Evolutionary conservation across 2,329 filamentous ascomycete species (phyloP), one percentile per base, ranked within the genome.

Genomic region (Arachnomyces sp.): DNA sequence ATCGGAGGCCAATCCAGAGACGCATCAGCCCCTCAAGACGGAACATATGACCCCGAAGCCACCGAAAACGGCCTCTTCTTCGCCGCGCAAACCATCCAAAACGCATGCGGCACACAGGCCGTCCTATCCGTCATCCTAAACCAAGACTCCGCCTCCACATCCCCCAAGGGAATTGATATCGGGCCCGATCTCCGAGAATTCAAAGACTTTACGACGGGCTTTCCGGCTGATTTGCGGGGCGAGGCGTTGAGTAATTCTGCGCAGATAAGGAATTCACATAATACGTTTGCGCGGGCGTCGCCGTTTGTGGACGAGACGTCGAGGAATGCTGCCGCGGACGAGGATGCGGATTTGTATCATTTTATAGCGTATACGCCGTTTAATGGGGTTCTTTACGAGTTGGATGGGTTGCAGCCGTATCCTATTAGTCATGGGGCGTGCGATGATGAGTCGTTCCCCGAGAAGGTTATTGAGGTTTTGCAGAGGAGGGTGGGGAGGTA

Each of bases 71-170:
- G 60, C 46, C 74, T 94, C 54, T 98, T 94, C 74, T 98, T 98
- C 65, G 92, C 92, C 3, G 81, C 82, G 20, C 92, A 98, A 69
- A 96, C 90, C 3, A 98, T 98, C 60, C 90, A 96, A 65, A 98
- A 98, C 65, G 92, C 92, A 6, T 98, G 92, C 67, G 92, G 89
- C 33, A 98, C 92, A 12, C 92, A 98, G 64, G 92, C 92, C 3
- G 77, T 98, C 34, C 77, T 98, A 31, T 92, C 84, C 39, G 85
- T 96, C 40, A 74, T 96, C 25, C 71, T 98, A 50, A 98, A 98
- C 69, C 84, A 93, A 63, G 72, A 67, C 40, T 61, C 60, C 28
- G 50, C 50, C 2, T 42, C 52, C 2, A 46, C 50, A 1, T 45
- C 59, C 0, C 30, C 43, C 9, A 39, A 50, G 1, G 14, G 32